These are phyloP conservation scores for Albugo candida DNA, from an alignment of 352 stramenopile species.

Conservation along the genomic window DNA sequence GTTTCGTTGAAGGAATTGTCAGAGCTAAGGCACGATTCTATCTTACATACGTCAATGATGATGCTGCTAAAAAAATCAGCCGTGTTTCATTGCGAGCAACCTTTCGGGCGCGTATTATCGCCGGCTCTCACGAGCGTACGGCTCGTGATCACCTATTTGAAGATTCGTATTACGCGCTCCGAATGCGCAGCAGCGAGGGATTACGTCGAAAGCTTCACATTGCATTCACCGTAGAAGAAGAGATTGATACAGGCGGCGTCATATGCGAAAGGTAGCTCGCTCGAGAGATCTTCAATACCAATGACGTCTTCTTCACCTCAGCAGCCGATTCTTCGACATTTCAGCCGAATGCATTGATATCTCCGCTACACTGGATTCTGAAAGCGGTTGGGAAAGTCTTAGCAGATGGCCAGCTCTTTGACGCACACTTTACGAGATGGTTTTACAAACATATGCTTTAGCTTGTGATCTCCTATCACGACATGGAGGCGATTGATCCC, in stretches of 20 bases:
- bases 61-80: no score
- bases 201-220: conserved; percentile 94
- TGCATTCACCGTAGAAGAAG: conserved; percentile 94
- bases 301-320: conserved; percentile 98
- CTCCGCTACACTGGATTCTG: conserved; percentile 97
- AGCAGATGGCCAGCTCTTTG: conserved; percentile 93
- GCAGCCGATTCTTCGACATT: conserved; percentile 97
- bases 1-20: no score
- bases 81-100: no score
- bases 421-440: conserved; percentile 96
- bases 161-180: conserved; percentile 96
- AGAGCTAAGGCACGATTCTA: no score
- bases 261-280: conserved; percentile 97
- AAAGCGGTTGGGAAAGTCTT: conserved; percentile 98
- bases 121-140: no score
- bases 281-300: conserved; percentile 99
- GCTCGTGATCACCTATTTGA: conserved; percentile 96
- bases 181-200: conserved; percentile 91
- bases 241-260: conserved; percentile 96
- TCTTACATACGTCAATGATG: no score
- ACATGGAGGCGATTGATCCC: conserved; percentile 98
- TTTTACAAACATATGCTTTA: conserved; percentile 99
- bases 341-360: conserved; percentile 96
- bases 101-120: no score
- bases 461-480: conserved; percentile 90